A percentile compares a stretch with the other conserved stretches of the same genome.
phyloP scores from a whole-genome alignment of 805 yeast genomes.

The Wickerhamiella nectarea region DNA sequence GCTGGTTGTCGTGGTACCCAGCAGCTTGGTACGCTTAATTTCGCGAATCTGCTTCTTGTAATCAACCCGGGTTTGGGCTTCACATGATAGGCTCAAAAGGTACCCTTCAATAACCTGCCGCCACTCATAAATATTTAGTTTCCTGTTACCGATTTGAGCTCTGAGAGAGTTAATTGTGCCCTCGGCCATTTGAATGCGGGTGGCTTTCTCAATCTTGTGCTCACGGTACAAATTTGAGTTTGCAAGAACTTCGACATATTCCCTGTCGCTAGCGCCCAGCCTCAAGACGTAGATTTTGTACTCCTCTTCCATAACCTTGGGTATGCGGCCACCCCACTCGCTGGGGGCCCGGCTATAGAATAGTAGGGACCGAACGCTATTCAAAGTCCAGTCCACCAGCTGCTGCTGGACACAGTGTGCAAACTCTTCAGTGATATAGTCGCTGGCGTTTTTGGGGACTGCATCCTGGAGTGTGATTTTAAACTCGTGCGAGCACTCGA shows the following conservation, averaged over 20 bases:
- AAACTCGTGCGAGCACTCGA: background rate
- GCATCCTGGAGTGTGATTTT: constrained; percentile 4
- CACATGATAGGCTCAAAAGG: constrained; percentile 49
- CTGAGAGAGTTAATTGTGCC: constrained; percentile 46
- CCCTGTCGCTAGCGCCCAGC: constrained; percentile 28
- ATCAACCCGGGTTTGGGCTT: constrained; percentile 56
- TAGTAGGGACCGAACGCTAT: constrained; percentile 52
- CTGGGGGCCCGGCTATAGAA: constrained; percentile 37
- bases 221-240: constrained; percentile 39
- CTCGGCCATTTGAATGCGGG: constrained; percentile 45
- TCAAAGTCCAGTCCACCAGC: constrained; percentile 55
- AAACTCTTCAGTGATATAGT: constrained; percentile 4
- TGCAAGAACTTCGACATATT: constrained; percentile 5
- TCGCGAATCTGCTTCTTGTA: constrained; percentile 36
- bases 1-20: constrained; percentile 9
- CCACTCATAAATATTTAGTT: constrained; percentile 49
- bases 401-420: constrained; percentile 29
- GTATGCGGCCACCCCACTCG: constrained; percentile 44
- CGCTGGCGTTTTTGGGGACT: constrained; percentile 5
- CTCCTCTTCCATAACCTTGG: constrained; percentile 26
- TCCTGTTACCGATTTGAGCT: constrained; percentile 13
- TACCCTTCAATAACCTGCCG: constrained; percentile 61
- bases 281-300: constrained; percentile 43
- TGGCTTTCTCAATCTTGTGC: constrained; percentile 40
- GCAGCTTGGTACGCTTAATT: constrained; percentile 14